Base-by-base conservation (phyloP, 768 basidiomycete genomes). In the Phlebiopsis flavidoalba region DNA sequence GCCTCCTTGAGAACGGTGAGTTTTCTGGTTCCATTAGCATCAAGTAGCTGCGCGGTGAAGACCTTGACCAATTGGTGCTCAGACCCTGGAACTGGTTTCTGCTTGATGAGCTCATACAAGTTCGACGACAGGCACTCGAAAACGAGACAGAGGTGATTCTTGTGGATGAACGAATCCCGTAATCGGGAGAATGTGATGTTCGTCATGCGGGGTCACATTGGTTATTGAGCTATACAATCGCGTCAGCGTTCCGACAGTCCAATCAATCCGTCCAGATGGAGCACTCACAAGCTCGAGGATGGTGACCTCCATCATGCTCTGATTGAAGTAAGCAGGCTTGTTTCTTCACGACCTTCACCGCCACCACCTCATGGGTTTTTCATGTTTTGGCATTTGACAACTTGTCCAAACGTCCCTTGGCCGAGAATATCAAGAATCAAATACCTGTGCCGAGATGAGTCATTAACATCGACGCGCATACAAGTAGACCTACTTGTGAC, bases 271-370 rank as follows among this genome's bases (percentile, higher is more conserved):
- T 12, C 22, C 12, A 3, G 22, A 55, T 59, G n/a, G n/a, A 58
- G 47, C 7, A 82, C 91, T 63, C 58, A 95, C 95, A 76, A 98
- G 77, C 72, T 98, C 94, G 49, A 99, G 79, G 63, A 99, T 98
- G 1, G 95, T 97, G 26, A 98, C 96, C 75, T 99, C 97, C 97
- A 99, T 99, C 91, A 97, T 98, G 74, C 91, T 93, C 76, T 99
- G 97, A 71, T 98, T 98, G 75, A 97, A 95, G 78, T 99, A 99
- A 0, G 97, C 97, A 5, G 96, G 97, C 75, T 98, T 99, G 75
- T 99, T n/a, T 99, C 80, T 99, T 99, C 65, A 99, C 94, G 8
- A 99, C 97, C 75, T 98, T 99, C 63, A 99, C 97, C 22, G 97
- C 97, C 48, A 97, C 94, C 58, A 98, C 93, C 72, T 98, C 96